Conservation (phyloP, 2,329 filamentous ascomycete species). For the Phaeosphaeria sp. region DNA sequence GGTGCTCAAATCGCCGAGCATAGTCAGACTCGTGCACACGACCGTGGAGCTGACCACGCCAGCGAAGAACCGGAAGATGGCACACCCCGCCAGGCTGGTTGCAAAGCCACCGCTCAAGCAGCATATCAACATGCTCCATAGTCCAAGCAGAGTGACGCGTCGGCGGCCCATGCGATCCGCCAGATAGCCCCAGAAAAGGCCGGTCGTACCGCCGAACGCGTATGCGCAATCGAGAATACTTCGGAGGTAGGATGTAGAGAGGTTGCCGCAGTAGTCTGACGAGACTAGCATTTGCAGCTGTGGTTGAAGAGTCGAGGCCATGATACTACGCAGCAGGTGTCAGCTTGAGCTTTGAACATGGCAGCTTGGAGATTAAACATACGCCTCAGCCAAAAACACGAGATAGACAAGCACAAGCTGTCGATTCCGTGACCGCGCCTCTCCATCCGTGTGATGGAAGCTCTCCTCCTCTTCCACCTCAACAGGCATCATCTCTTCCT, state of each 20-base stretch:
- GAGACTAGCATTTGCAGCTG: slow-evolving; percentile 55
- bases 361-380: slow-evolving; percentile 19
- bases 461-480: slow-evolving; percentile 37
- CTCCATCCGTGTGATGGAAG: slow-evolving; percentile 20
- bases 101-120: slow-evolving; percentile 57
- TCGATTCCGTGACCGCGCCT: slow-evolving; percentile 31
- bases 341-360: background rate
- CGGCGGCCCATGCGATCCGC: slow-evolving; percentile 53
- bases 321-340: slow-evolving; percentile 42
- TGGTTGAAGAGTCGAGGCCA: slow-evolving; percentile 56
- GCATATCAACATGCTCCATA: slow-evolving; percentile 53
- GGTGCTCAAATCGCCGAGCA: slow-evolving; percentile 55
- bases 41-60: slow-evolving; percentile 54
- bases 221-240: slow-evolving; percentile 58
- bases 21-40: slow-evolving; percentile 53
- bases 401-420: slow-evolving; percentile 54
- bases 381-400: slow-evolving; percentile 57
- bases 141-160: slow-evolving; percentile 53
- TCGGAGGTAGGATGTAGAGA: slow-evolving; percentile 54
- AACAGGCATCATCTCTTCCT: slow-evolving; percentile 27
- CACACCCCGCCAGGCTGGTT: slow-evolving; percentile 50
- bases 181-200: slow-evolving; percentile 54
- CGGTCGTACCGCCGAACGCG: slow-evolving; percentile 54
- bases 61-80: slow-evolving; percentile 52
- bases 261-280: slow-evolving; percentile 52